Evolutionary conservation across 2,329 filamentous ascomycete genomes (phyloP).

Genomic region (Cercospora sp.): DNA sequence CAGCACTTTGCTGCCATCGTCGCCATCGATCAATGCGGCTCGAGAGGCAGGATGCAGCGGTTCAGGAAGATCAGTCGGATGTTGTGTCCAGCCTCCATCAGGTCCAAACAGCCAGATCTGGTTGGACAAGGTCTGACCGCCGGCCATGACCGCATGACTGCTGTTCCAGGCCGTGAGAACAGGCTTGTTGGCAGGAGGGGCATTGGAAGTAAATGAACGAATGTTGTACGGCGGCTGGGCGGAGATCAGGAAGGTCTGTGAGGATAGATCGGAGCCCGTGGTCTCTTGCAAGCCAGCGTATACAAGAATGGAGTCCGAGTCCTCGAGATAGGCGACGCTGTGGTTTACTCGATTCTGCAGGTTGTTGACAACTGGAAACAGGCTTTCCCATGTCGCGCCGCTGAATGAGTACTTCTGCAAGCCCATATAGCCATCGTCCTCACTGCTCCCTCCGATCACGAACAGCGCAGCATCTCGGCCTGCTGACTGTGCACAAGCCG

Average conservation of each 20-base stretch:
- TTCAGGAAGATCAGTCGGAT: conserved; percentile 62
- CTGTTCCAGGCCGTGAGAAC: conserved; percentile 74
- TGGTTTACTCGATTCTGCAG: conserved; percentile 73
- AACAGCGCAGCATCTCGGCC: conserved; percentile 67
- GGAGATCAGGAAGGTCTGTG: conserved; percentile 73
- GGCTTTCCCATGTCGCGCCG: conserved; percentile 58
- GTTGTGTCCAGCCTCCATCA: conserved; percentile 63
- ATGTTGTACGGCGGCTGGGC: conserved; percentile 66
- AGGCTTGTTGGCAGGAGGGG: conserved; percentile 66
- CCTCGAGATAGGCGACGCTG: conserved; percentile 70
- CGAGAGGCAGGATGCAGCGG: conserved; percentile 34
- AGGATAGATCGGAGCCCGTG: conserved; percentile 56
- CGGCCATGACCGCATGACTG: conserved; percentile 70
- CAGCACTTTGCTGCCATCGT: conserved; percentile 75
- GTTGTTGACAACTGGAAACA: conserved; percentile 52
- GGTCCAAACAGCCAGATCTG: conserved; percentile 72
- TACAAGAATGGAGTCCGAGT: conserved; percentile 70
- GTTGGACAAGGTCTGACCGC: conserved; percentile 66
- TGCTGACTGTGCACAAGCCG: conserved; percentile 72
- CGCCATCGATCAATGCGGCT: conserved; percentile 65
- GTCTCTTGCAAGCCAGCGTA: conserved; percentile 74
- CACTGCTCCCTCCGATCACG: conserved; percentile 72
- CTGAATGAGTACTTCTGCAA: conserved; percentile 68
- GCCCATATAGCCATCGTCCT: conserved; percentile 64
- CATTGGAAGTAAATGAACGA: conserved; percentile 57